Base-by-base conservation (phyloP, 1,139 yeast genomes). In the Candida sp. region DNA sequence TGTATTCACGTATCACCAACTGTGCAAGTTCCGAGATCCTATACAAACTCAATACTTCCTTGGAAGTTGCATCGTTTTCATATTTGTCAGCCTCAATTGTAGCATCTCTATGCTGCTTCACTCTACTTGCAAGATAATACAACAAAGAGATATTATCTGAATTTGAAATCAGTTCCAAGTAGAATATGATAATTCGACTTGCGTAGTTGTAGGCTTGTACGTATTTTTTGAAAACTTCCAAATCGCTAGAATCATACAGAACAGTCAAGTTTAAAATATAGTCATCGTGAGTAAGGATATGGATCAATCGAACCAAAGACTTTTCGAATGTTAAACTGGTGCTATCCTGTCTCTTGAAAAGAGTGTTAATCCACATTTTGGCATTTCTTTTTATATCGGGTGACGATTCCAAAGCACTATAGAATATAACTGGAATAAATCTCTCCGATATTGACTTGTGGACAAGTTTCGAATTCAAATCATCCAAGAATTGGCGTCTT, bases 381-480 rank as follows among this genome's bases (percentile, higher is more conserved):
- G 81, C 76, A 38, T 77, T 77, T 1, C 64, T 61, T 49, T 73
- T 78, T 38, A 87, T 57, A 2, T 66, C 66, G 3, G 54, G 53
- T 35, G 78, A 73, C 0, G 93, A 90, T 55, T 91, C 97, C 56
- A 81, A 82, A 0, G 95, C 95, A 53, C 79, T 73, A 58, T 87
- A 84, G 57, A 86, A 88, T 1, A 87, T 67, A 19, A 88, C 60
- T 0, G 89, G 81, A 36, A 87, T 58, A 55, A 82, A 89, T 48
- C 82, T 75, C 43, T 82, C 84, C 0, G 95, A 79, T 4, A 89
- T 72, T 7, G 61, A 51, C 44, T 76, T 81, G 34, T 67, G 61
- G 15, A 83, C 73, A 41, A 88, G 64, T 42, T 73, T 69, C 37
- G 72, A 70, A 47, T 82, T 80, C 45, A 90, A 56, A 37, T 74